phyloP scores from a whole-genome alignment of 1,284 basidiomycete genomes.

The Anthracocystis setariae region DNA sequence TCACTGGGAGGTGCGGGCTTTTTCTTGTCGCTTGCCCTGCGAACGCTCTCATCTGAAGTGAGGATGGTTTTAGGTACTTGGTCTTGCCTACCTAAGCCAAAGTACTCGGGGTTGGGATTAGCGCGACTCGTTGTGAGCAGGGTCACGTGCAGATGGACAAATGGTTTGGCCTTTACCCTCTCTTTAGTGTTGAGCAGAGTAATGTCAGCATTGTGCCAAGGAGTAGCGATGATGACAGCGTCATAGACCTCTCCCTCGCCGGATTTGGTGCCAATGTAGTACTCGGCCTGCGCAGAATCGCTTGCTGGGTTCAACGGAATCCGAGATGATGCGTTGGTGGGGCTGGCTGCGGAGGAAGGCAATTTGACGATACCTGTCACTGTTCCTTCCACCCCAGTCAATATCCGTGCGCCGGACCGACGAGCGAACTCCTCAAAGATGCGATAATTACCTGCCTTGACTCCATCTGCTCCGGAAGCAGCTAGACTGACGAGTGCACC shows the following conservation, averaged over 20 bases:
- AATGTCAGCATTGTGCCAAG: slow-evolving; percentile 62
- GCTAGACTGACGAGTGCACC: slow-evolving; percentile 81
- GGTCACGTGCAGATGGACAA: slow-evolving; percentile 88
- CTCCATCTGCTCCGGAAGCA: slow-evolving; percentile 75
- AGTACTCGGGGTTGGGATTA: slow-evolving; percentile 77
- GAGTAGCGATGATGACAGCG: slow-evolving; percentile 62
- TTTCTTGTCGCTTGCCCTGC: slow-evolving; percentile 30
- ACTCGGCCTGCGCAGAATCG: slow-evolving; percentile 22
- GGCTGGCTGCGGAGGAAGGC: slow-evolving; percentile 2
- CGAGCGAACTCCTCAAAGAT: slow-evolving; percentile 85
- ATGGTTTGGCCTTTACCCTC: slow-evolving; percentile 76
- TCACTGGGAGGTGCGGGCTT: not conserved
- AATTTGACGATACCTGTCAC: slow-evolving; percentile 62
- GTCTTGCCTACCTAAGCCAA: slow-evolving; percentile 71
- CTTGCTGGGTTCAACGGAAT: no score
- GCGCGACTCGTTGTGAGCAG: slow-evolving; percentile 81
- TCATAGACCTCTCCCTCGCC: slow-evolving; percentile 61
- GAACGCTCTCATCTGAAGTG: slow-evolving; percentile 70
- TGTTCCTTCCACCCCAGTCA: slow-evolving; percentile 50
- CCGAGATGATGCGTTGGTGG: no score
- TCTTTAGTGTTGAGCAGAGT: slow-evolving; percentile 65
- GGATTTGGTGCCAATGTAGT: slow-evolving; percentile 60
- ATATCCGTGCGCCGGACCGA: slow-evolving; percentile 72
- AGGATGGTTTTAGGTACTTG: slow-evolving; percentile 77
- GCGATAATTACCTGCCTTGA: slow-evolving; percentile 84